Evolutionary conservation across 495 filamentous ascomycete species (phyloP), one percentile per base, ranked within the genome.

Genomic region (Niebla homalea): DNA sequence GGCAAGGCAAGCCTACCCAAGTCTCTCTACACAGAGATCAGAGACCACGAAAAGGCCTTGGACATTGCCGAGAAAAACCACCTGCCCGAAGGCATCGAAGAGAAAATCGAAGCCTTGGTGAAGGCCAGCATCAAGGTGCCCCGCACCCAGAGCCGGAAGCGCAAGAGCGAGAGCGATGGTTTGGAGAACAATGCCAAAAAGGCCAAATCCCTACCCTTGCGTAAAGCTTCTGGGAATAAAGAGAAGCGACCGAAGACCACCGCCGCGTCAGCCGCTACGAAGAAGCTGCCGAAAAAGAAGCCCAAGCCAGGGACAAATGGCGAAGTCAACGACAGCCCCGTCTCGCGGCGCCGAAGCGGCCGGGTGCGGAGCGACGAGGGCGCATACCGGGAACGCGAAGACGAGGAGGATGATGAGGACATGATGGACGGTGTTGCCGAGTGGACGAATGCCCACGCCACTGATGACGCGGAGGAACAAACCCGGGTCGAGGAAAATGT

Each of bases 31-130:
- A 72, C 71, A 0, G 71, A 78, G 0, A 77, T 97, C 57, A 67
- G 74, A 37, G 85, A 77, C 57, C 87, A 92, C 57, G 76, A 81
- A 22, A 78, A 82, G 52, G 88, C 89, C 3, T 84, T 90, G 57
- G 75, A 81, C 51, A 84, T 94, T 51, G 85, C 89, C 1, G 79
- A 85, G 59, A 92, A 82, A 69, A 80, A 81, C 50, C 94, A 81
- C 62, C 68, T 94, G 2, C 83, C 87, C 1, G 83, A 89, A 29
- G 83, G 82, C n/a, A 66, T 93, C 32, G 83, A 87, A n/a, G 83
- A 88, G 38, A 62, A 73, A 45, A 67, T 92, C 5, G 87, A 94
- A 48, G 76, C 78, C 12, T 64, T 89, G 18, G 77, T 84, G 8
- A 64, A 64, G 26, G 58, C 54, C 29, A 66, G 59, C 14, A 67